phyloP scores from a whole-genome alignment of 371 early-diverging fungal genomes.

The Dinochytrium kinnereticum region DNA sequence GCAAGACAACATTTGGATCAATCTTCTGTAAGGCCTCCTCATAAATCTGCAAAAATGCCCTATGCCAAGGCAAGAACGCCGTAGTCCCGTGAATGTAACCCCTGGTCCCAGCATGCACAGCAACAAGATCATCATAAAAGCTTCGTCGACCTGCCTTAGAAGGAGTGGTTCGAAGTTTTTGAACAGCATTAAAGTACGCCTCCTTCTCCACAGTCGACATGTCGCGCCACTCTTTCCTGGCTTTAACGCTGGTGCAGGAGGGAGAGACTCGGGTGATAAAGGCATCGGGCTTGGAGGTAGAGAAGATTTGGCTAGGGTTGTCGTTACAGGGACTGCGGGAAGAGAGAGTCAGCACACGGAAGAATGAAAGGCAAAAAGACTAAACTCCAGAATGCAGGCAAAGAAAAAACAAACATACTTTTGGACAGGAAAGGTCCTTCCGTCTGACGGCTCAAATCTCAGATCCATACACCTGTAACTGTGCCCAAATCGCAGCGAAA shows the following conservation, averaged over 20 bases:
- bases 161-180: conserved; percentile 14
- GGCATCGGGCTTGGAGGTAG: conserved; percentile 12
- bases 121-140: conserved; percentile 33
- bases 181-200: conserved; percentile 34
- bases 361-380: neutral
- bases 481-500: neutral
- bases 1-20: conserved; percentile 11
- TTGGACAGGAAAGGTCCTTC: neutral
- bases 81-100: conserved; percentile 27
- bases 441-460: neutral
- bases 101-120: conserved; percentile 25
- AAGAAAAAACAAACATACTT: no score
- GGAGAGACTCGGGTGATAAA: neutral
- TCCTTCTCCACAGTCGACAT: conserved; percentile 25
- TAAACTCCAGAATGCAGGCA: neutral
- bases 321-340: neutral
- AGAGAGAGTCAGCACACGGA: neutral
- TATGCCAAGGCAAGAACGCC: conserved; percentile 47
- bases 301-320: conserved; percentile 10
- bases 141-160: conserved; percentile 30
- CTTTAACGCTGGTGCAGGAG: conserved; percentile 4
- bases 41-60: conserved; percentile 25
- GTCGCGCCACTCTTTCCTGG: conserved; percentile 46
- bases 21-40: conserved; percentile 25
- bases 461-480: neutral